These are phyloP conservation scores for Gonapodya sp. DNA, from an alignment of 192 early-diverging fungal species.

Conservation along the genomic window DNA sequence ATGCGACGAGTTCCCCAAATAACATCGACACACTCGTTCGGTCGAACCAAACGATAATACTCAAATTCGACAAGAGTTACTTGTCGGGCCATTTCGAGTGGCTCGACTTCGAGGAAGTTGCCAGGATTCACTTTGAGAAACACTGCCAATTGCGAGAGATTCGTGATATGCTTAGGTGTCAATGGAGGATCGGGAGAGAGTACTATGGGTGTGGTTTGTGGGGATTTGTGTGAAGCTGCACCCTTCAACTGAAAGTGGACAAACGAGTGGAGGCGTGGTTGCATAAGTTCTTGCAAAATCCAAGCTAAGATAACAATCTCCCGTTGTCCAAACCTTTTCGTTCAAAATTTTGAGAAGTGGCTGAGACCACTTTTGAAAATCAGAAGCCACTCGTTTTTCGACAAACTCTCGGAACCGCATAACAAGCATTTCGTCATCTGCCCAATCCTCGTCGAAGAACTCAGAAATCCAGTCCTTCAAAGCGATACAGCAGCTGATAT, in stretches of 20 bases:
- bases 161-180: background rate
- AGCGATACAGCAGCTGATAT: conserved; percentile 27
- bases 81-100: conserved; percentile 42
- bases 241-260: background rate
- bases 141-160: background rate
- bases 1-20: conserved; percentile 35
- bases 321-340: too few species aligned
- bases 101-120: conserved; percentile 36
- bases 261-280: background rate
- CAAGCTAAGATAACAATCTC: background rate
- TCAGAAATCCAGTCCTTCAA: conserved; percentile 31
- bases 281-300: background rate
- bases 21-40: conserved; percentile 43
- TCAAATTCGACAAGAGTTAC: conserved; percentile 38
- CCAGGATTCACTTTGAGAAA: conserved; percentile 18
- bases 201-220: background rate
- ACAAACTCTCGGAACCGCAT: conserved; percentile 38
- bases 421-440: conserved; percentile 24
- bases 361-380: conserved; percentile 30
- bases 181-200: background rate
- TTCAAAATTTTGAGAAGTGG: conserved; percentile 26
- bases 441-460: conserved; percentile 45
- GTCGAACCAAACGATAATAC: conserved; percentile 29
- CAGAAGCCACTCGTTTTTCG: conserved; percentile 20
- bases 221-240: background rate